Percentiles rank a stretch among this genome's conserved stretches.
phyloP scores from a whole-genome alignment of 1,139 yeast species.

The Groenewaldozyma auringiensis region DNA sequence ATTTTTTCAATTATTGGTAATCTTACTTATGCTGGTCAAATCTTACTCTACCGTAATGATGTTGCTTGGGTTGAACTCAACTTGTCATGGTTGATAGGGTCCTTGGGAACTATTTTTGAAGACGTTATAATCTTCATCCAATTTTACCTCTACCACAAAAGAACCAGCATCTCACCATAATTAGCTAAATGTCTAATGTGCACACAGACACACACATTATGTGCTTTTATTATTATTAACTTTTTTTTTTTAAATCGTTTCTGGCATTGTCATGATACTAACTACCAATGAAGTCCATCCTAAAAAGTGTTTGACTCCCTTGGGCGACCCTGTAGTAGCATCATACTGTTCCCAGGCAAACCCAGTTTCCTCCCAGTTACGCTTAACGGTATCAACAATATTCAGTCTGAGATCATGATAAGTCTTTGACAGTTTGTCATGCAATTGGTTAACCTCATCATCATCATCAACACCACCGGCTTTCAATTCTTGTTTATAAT shows the following conservation, averaged over 20 bases:
- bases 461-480: slow-evolving; percentile 11
- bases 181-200: neutral
- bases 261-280: slow-evolving; percentile 76
- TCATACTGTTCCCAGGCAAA: slow-evolving; percentile 90
- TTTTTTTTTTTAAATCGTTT: slow-evolving; percentile 19
- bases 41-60: slow-evolving; percentile 58
- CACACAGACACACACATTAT: neutral
- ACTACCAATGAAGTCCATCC: slow-evolving; percentile 92
- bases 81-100: slow-evolving; percentile 67
- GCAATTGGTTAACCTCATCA: slow-evolving; percentile 24
- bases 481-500: slow-evolving; percentile 36
- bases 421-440: slow-evolving; percentile 37
- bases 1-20: slow-evolving; percentile 70
- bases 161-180: neutral
- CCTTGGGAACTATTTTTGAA: slow-evolving; percentile 65
- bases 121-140: slow-evolving; percentile 57
- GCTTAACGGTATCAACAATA: slow-evolving; percentile 57
- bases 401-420: slow-evolving; percentile 57
- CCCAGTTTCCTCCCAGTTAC: slow-evolving; percentile 68
- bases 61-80: slow-evolving; percentile 52
- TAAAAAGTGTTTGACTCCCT: slow-evolving; percentile 80
- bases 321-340: slow-evolving; percentile 63
- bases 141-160: slow-evolving; percentile 44
- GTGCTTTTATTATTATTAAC: neutral
- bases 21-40: slow-evolving; percentile 69